These are phyloP conservation scores for Alternaria consortialis DNA, from an alignment of 2,329 filamentous ascomycete genomes.

Conservation along the genomic window DNA sequence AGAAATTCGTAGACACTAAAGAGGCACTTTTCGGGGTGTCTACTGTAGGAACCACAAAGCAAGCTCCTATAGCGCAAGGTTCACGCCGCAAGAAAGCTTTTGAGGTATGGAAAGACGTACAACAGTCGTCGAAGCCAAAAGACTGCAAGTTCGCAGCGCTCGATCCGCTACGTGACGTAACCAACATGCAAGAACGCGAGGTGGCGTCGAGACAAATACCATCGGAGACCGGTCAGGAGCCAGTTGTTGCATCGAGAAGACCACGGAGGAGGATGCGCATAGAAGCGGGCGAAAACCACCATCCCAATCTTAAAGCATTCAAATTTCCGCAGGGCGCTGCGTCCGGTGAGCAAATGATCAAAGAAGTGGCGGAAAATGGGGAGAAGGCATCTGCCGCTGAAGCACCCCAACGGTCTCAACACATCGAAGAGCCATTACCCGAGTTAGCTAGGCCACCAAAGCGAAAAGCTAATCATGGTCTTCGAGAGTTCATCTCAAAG, in stretches of 20 bases:
- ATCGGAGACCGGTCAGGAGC: neutral
- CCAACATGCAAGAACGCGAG: neutral
- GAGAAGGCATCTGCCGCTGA: rapidly evolving
- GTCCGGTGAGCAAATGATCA: neutral
- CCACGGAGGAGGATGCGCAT: neutral
- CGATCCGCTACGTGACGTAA: neutral
- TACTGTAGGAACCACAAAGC: no score
- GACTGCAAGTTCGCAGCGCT: no score
- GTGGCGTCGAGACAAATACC: neutral
- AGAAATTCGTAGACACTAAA: neutral
- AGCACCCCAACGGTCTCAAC: neutral
- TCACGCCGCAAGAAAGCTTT: neutral
- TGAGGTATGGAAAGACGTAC: neutral
- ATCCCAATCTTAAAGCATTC: neutral
- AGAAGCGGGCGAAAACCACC: neutral
- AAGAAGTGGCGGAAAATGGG: neutral
- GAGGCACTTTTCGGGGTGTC: neutral
- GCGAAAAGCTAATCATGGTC: neutral
- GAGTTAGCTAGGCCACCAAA: neutral
- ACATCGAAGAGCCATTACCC: rapidly evolving
- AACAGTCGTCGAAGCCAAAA: neutral
- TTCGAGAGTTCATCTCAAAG: neutral
- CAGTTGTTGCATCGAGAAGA: neutral
- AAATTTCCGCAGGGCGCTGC: neutral
- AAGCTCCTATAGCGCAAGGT: no score